Evolutionary conservation across 1,284 basidiomycete species (phyloP).

Genomic region (Violaceomyces palustris): DNA sequence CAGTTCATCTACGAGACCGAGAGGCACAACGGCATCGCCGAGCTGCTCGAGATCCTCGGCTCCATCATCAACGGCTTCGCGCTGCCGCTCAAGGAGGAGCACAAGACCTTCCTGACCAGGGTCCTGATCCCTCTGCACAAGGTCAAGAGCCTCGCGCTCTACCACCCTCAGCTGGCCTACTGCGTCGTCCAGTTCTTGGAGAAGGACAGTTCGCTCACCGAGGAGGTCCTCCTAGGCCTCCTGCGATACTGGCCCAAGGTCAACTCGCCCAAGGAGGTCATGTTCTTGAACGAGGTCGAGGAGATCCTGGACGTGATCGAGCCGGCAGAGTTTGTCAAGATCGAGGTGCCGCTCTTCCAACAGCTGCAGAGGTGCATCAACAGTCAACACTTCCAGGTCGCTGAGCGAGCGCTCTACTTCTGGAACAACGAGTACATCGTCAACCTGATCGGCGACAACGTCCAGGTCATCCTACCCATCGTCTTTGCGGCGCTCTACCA

Average conservation of each 20-base stretch:
- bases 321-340: constrained; percentile 91
- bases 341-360: constrained; percentile 86
- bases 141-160: constrained; percentile 90
- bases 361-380: constrained; percentile 96
- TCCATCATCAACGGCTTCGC: constrained; percentile 99
- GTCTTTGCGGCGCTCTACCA: constrained; percentile 97
- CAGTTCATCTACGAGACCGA: constrained; percentile 98
- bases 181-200: constrained; percentile 99
- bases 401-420: constrained; percentile 53
- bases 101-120: constrained; percentile 94
- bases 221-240: constrained; percentile 91
- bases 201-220: constrained; percentile 86
- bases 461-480: constrained; percentile 81
- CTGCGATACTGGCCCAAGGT: constrained; percentile 99
- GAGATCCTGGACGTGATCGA: constrained; percentile 98
- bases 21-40: constrained; percentile 97
- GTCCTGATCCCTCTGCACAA: constrained; percentile 97
- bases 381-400: constrained; percentile 92
- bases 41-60: constrained; percentile 94
- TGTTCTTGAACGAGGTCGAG: constrained; percentile 99
- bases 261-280: constrained; percentile 99
- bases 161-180: constrained; percentile 97
- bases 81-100: constrained; percentile 94
- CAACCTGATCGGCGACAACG: constrained; percentile 96
- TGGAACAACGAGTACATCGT: constrained; percentile 95